These are phyloP conservation scores for Juncus effusus DNA, from an alignment of 176 grass and related monocot genomes.

Conservation along the genomic window DNA sequence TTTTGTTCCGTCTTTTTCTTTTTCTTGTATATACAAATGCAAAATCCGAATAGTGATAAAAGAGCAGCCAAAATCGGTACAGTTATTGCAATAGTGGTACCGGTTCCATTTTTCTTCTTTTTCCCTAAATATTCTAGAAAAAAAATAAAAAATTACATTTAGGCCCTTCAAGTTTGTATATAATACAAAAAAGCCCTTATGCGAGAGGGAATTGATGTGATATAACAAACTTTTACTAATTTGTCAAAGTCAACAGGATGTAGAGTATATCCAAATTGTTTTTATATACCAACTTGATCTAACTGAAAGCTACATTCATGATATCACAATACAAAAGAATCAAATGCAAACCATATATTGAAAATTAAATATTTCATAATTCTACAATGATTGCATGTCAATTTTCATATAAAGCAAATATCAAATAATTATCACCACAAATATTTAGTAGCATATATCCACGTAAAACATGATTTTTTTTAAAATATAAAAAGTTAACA, in stretches of 20 bases:
- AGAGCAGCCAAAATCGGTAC: conserved; percentile 5
- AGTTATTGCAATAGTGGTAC: background rate
- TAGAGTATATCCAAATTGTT: no score
- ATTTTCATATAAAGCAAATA: background rate
- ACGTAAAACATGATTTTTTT: background rate
- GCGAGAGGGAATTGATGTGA: no score
- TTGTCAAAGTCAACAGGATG: background rate
- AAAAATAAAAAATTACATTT: background rate
- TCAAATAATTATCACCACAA: no score
- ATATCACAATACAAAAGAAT: no score
- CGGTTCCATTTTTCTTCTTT: conserved; percentile 22
- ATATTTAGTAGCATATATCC: no score
- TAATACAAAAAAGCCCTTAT: background rate
- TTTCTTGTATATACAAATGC: conserved; percentile 16
- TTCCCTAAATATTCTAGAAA: conserved; percentile 25
- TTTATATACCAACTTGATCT: no score
- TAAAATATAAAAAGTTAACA: background rate
- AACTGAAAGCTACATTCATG: no score
- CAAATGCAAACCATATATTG: no score
- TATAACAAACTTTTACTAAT: background rate
- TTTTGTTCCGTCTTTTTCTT: background rate
- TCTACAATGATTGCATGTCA: no score
- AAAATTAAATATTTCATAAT: no score
- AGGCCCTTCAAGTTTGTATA: background rate
- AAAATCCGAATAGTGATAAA: background rate